Evolutionary conservation across 225 moss, liverwort and hornwort species (phyloP).

Genomic region (Bryoerythrophyllum caledonicum): DNA sequence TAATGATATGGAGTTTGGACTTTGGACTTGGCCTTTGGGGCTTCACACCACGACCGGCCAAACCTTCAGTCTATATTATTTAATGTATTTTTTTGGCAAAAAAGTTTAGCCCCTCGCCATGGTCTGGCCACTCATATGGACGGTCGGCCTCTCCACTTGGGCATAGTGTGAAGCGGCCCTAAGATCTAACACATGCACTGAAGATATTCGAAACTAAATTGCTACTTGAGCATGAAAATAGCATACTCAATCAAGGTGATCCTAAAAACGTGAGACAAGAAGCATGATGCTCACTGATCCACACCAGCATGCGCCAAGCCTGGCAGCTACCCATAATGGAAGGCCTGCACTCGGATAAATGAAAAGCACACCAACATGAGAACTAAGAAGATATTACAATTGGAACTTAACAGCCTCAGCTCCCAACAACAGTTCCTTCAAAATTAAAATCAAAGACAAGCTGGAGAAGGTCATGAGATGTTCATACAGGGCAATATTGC

Average conservation of each 20-base stretch:
- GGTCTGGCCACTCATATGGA: too few species aligned
- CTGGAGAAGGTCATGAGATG: neutral
- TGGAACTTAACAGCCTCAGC: neutral
- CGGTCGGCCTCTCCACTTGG: too few species aligned
- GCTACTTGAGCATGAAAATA: neutral
- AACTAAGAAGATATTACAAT: neutral
- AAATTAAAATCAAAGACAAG: neutral
- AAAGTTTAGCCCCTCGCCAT: too few species aligned
- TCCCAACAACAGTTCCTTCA: neutral
- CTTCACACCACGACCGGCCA: too few species aligned
- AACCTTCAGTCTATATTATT: too few species aligned
- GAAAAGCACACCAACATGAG: constrained; percentile 4
- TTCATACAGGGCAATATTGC: constrained; percentile 75
- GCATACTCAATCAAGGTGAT: neutral
- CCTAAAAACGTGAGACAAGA: neutral
- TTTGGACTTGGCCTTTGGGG: too few species aligned
- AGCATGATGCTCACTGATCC: constrained; percentile 57
- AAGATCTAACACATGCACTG: neutral
- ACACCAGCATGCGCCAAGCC: constrained; percentile 61
- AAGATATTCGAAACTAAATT: neutral
- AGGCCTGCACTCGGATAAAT: constrained; percentile 43
- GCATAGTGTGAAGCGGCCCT: too few species aligned
- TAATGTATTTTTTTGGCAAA: too few species aligned
- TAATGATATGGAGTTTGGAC: too few species aligned
- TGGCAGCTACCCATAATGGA: constrained; percentile 60